A percentile compares a stretch with the other conserved stretches of the same genome.
Evolutionary conservation across 768 basidiomycete genomes (phyloP).

Genomic region (Sarcomyxa edulis): DNA sequence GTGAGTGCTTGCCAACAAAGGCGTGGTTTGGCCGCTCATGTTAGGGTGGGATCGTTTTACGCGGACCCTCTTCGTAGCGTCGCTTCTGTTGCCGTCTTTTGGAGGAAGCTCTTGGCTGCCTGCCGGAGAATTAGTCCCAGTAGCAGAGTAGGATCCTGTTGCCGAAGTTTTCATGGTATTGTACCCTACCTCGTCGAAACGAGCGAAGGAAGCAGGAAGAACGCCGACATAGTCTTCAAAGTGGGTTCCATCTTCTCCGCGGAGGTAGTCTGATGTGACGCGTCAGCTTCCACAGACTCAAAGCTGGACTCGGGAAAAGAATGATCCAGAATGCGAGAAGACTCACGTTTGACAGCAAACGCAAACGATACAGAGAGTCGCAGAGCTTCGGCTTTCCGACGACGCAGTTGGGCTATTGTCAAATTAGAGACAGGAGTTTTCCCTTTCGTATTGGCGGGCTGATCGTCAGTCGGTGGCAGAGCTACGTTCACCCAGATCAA

Average conservation of each 20-base stretch:
- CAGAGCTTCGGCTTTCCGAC: constrained; percentile 65
- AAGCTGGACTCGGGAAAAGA: constrained; percentile 25
- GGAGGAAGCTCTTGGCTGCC: constrained; percentile 23
- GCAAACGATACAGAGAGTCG: constrained; percentile 67
- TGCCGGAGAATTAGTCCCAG: constrained; percentile 20
- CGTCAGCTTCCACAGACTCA: constrained; percentile 17
- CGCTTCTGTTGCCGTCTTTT: constrained; percentile 24
- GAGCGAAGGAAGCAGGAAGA: constrained; percentile 56
- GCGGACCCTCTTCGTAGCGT: constrained; percentile 65
- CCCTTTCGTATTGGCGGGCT: constrained; percentile 37
- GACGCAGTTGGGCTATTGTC: constrained; percentile 48
- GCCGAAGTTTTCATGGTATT: constrained; percentile 24
- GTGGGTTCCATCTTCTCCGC: constrained; percentile 73
- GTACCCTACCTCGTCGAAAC: constrained; percentile 38
- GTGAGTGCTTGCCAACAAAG: constrained; percentile 54
- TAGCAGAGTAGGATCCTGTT: constrained; percentile 38
- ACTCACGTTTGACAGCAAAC: constrained; percentile 67
- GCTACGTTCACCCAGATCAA: constrained; percentile 76
- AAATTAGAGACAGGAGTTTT: constrained; percentile 43
- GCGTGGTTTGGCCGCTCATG: constrained; percentile 43
- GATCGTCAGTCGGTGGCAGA: constrained; percentile 52
- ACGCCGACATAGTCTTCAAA: constrained; percentile 64
- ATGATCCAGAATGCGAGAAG: too few species aligned
- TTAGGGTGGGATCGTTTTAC: constrained; percentile 67
- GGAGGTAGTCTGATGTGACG: too few species aligned